Conservation (phyloP, 352 stramenopile genomes). For the Thraustotheca clavata region DNA sequence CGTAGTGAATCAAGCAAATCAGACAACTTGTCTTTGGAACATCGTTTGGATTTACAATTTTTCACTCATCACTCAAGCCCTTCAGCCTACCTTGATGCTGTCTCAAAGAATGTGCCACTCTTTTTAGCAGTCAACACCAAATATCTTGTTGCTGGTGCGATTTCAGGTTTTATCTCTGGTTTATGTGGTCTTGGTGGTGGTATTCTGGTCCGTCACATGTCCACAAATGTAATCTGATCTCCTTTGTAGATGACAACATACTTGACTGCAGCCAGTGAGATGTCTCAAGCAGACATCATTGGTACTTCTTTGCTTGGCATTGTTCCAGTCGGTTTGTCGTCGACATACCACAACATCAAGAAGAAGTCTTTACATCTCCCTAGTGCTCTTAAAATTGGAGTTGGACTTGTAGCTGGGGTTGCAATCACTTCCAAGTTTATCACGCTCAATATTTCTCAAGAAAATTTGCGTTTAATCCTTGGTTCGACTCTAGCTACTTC, state of each 20-base stretch:
- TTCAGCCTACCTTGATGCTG: constrained; percentile 38
- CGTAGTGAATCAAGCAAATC: neutral
- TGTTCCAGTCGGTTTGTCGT: constrained; percentile 68
- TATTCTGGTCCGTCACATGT: constrained; percentile 36
- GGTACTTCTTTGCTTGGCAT: constrained; percentile 77
- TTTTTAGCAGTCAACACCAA: constrained; percentile 61
- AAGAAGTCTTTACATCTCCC: constrained; percentile 73
- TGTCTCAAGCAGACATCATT: constrained; percentile 77
- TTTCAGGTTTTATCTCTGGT: constrained; percentile 75
- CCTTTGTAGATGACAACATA: constrained; percentile 59
- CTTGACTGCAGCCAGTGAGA: constrained; percentile 75
- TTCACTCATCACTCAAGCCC: constrained; percentile 29
- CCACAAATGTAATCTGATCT: neutral
- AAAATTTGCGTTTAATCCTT: constrained; percentile 61
- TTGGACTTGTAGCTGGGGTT: constrained; percentile 46
- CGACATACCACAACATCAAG: constrained; percentile 70
- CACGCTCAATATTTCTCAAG: constrained; percentile 66
- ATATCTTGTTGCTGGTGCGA: constrained; percentile 62
- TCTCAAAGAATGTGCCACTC: constrained; percentile 29
- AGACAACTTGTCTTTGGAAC: neutral
- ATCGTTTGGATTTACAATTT: constrained; percentile 72
- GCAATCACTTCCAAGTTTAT: constrained; percentile 80
- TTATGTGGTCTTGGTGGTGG: constrained; percentile 72
- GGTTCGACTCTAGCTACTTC: constrained; percentile 56
- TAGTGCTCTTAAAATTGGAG: constrained; percentile 54